Conservation (phyloP, 1,139 yeast genomes). For the Pneumocystis carinii region DNA sequence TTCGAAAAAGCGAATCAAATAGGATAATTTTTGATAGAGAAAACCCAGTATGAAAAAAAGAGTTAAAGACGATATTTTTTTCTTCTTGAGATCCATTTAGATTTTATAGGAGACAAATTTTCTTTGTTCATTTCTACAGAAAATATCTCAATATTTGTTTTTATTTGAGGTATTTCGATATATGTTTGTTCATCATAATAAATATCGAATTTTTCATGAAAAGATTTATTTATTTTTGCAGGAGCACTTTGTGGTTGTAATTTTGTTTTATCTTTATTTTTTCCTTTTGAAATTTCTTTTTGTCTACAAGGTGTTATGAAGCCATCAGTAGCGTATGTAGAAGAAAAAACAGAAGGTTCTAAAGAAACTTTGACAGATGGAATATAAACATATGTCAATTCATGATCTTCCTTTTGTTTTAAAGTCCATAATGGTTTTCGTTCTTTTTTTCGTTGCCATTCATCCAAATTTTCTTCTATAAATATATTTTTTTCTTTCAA, state of each 20-base stretch:
- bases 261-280: background rate
- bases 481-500: no score
- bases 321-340: background rate
- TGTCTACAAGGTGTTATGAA: background rate
- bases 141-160: background rate
- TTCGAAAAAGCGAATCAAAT: background rate
- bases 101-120: background rate
- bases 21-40: background rate
- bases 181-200: background rate
- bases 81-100: background rate
- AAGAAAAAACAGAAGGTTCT: background rate
- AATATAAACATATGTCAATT: background rate
- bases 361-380: background rate
- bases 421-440: background rate
- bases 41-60: background rate
- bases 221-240: background rate
- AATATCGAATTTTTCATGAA: background rate
- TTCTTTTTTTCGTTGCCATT: background rate
- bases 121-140: background rate
- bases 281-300: background rate
- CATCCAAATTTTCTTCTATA: no score
- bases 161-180: background rate
- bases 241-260: background rate
- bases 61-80: background rate
- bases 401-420: background rate